phyloP scores from a whole-genome alignment of 2,329 filamentous ascomycete genomes.

The Teratosphaeria nubilosa region DNA sequence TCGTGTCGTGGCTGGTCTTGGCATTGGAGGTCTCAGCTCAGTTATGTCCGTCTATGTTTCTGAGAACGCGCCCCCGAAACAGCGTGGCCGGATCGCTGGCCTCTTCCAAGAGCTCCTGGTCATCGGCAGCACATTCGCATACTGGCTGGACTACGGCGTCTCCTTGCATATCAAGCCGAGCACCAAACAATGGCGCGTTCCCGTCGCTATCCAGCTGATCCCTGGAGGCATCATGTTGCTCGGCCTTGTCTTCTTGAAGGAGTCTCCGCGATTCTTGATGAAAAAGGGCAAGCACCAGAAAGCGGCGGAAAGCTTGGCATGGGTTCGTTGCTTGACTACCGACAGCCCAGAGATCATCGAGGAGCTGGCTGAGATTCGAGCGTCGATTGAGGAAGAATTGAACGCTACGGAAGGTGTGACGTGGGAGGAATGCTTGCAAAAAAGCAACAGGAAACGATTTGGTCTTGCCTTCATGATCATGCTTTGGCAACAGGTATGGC shows the following conservation, averaged over 20 bases:
- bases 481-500: constrained; percentile 29
- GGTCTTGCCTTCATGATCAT: constrained; percentile 41
- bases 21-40: constrained; percentile 43
- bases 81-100: constrained; percentile 48
- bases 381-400: constrained; percentile 33
- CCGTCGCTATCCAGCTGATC: constrained; percentile 43
- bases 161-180: constrained; percentile 32
- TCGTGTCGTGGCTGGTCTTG: constrained; percentile 47
- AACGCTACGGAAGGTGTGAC: constrained; percentile 31
- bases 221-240: constrained; percentile 41
- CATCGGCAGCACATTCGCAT: constrained; percentile 39
- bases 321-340: constrained; percentile 27
- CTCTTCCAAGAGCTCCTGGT: constrained; percentile 50
- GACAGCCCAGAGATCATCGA: constrained; percentile 28
- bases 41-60: constrained; percentile 50
- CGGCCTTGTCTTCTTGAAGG: constrained; percentile 43
- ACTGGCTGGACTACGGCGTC: constrained; percentile 46
- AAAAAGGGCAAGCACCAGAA: constrained; percentile 39
- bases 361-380: constrained; percentile 34
- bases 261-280: constrained; percentile 46
- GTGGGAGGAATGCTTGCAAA: constrained; percentile 26
- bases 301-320: constrained; percentile 32
- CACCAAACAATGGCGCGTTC: constrained; percentile 44
- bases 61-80: constrained; percentile 49
- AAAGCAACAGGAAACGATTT: constrained; percentile 39